phyloP scores from a whole-genome alignment of 805 yeast genomes.

The Candida cerambycidarum region DNA sequence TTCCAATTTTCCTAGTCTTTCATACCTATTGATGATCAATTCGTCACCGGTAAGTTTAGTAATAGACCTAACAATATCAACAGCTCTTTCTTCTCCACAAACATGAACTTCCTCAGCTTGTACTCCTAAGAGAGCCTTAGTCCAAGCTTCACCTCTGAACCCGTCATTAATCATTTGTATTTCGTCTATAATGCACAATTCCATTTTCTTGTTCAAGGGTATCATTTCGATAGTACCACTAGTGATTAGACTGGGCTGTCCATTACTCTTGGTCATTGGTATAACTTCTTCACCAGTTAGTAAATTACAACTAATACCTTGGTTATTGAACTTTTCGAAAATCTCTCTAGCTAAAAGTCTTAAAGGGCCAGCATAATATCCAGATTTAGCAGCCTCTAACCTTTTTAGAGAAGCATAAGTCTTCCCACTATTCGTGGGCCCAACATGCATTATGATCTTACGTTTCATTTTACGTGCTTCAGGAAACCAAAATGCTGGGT shows the following conservation, averaged over 20 bases:
- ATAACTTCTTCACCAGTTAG: slow-evolving; percentile 95
- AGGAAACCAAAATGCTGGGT: slow-evolving; percentile 70
- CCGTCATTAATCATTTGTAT: slow-evolving; percentile 90
- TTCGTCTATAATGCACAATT: slow-evolving; percentile 90
- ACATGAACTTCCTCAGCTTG: slow-evolving; percentile 82
- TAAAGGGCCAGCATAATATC: slow-evolving; percentile 93
- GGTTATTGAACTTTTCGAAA: slow-evolving; percentile 71
- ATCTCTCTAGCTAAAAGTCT: slow-evolving; percentile 89
- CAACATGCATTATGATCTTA: slow-evolving; percentile 86
- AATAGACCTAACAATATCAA: slow-evolving; percentile 61
- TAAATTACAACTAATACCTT: slow-evolving; percentile 73
- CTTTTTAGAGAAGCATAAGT: slow-evolving; percentile 79
- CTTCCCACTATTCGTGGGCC: slow-evolving; percentile 97
- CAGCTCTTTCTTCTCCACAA: slow-evolving; percentile 90
- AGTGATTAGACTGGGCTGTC: slow-evolving; percentile 71
- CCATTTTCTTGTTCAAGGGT: slow-evolving; percentile 64
- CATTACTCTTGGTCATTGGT: slow-evolving; percentile 64
- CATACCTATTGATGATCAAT: slow-evolving; percentile 65
- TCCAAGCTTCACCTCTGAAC: slow-evolving; percentile 91
- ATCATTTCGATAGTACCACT: slow-evolving; percentile 95
- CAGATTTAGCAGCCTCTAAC: slow-evolving; percentile 63
- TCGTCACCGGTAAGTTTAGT: slow-evolving; percentile 77
- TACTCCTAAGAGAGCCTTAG: slow-evolving; percentile 84
- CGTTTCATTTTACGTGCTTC: slow-evolving; percentile 78
- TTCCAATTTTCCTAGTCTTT: slow-evolving; percentile 70